phyloP scores from a whole-genome alignment of 2,329 filamentous ascomycete genomes.

The Epichloe brachyelytri region DNA sequence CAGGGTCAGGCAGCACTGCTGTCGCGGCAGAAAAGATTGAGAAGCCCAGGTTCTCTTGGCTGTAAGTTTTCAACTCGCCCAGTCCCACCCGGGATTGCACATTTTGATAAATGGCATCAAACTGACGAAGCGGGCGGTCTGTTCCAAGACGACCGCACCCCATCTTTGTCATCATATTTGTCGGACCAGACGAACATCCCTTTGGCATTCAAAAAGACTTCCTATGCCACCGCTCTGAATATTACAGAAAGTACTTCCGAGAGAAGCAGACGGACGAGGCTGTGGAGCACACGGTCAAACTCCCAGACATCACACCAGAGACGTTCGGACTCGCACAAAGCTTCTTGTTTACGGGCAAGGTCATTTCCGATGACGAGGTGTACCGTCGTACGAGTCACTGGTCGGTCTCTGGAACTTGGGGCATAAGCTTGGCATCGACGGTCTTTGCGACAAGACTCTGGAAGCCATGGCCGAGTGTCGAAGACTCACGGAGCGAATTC shows the following conservation, averaged over 20 bases:
- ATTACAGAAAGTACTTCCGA: conserved; percentile 34
- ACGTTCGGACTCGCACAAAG: conserved; percentile 43
- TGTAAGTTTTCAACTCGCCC: conserved; percentile 15
- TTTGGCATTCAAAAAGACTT: conserved; percentile 49
- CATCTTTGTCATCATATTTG: conserved; percentile 40
- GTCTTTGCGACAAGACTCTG: conserved; percentile 42
- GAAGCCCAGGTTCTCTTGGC: conserved; percentile 21
- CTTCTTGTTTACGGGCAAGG: conserved; percentile 38
- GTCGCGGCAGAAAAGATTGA: conserved; percentile 1
- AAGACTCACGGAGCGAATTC: conserved; percentile 39
- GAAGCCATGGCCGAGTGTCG: conserved; percentile 45
- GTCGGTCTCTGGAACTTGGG: conserved; percentile 46
- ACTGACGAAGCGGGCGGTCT: not conserved
- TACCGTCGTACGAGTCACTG: conserved; percentile 40
- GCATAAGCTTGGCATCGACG: conserved; percentile 36
- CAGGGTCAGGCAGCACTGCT: conserved; percentile 2
- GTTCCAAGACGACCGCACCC: conserved; percentile 34
- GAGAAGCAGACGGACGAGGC: conserved; percentile 19
- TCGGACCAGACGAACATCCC: conserved; percentile 37
- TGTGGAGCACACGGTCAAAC: conserved; percentile 36
- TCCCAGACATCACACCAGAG: conserved; percentile 34
- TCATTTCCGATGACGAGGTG: conserved; percentile 28
- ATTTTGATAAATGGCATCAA: too few species aligned
- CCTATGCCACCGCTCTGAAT: conserved; percentile 36
- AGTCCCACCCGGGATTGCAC: not conserved